phyloP scores from a whole-genome alignment of 768 basidiomycete genomes.

The Butyriboletus loyo region DNA sequence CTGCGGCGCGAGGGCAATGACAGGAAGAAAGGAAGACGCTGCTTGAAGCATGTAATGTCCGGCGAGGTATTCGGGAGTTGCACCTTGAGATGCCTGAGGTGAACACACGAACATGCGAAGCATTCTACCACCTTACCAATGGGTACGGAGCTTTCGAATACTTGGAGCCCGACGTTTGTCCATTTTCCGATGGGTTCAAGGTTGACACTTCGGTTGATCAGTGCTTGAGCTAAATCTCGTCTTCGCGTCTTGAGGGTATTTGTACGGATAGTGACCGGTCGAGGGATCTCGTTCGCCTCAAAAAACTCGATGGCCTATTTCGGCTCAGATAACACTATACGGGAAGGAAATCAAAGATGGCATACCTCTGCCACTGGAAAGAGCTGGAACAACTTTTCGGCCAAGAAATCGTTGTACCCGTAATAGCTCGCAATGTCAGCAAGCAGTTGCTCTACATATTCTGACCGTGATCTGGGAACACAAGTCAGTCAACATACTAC shows the following conservation, averaged over 20 bases:
- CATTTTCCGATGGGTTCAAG: conserved; percentile 99
- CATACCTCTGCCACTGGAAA: conserved; percentile 90
- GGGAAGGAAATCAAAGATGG: not conserved
- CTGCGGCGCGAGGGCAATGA: conserved; percentile 91
- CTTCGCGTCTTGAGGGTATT: conserved; percentile 93
- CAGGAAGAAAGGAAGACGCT: conserved; percentile 98
- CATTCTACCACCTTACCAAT: conserved; percentile 56
- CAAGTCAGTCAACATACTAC: conserved; percentile 8
- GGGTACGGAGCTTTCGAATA: conserved; percentile 94
- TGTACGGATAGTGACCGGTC: conserved; percentile 96
- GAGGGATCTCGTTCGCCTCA: conserved; percentile 92
- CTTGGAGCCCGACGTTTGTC: conserved; percentile 98
- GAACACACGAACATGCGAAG: not conserved
- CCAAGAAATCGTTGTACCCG: conserved; percentile 94
- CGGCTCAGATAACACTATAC: not conserved
- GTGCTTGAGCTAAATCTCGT: conserved; percentile 88
- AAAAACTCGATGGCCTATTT: conserved; percentile 94
- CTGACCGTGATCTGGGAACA: conserved; percentile 69
- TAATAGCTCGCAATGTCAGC: conserved; percentile 93
- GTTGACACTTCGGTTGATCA: conserved; percentile 95
- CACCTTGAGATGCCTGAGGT: conserved; percentile 44
- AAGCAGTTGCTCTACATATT: conserved; percentile 85
- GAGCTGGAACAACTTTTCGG: conserved; percentile 90
- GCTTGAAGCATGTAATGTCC: conserved; percentile 99
- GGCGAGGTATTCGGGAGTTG: conserved; percentile 97